Evolutionary conservation across 441 rosid genomes (phyloP), one percentile per base, ranked within the genome.

Genomic region (Mallotus japonicus): DNA sequence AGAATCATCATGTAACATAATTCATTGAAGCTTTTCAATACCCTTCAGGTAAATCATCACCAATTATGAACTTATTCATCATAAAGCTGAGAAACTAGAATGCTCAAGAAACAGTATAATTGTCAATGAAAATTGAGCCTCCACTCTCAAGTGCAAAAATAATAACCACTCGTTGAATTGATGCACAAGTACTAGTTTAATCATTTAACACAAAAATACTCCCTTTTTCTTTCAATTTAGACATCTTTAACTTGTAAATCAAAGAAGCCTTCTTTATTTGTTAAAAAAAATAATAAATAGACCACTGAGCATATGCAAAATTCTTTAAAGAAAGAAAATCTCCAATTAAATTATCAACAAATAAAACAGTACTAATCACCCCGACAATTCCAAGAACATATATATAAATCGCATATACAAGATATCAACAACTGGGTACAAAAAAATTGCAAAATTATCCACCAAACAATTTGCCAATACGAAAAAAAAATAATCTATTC

Each of bases 171-270:
- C 11, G 7, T 44, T 46, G 40, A 57, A 47, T 20, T 37, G 17
- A 51, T 28, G 22, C 1, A 16, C 4, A 75, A 44, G 15, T 63
- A 34, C 17, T 34, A 56, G 53, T 44, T 46, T 37, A 22, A 37
- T 71, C 19, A 71, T 58, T 37, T 57, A 37, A 24, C 28, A 42
- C 55, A n/a, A 62, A 56, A 34, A 28, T 28, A 57, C 22, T 8
- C 28, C 37, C 46, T 44, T 24, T 49, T 65, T 44, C 65, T 73
- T 56, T 53, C 2, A 54, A 20, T 4, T 17, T 51, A 62, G 32
- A 69, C 42, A 44, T 59, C 62, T 37, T 74, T 66, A 59, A 11
- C 51, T 46, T 47, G 50, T 17, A 62, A 53, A 59, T 24, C 51
- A 65, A 28, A 10, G 4, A 14, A 69, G 16, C 34, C 12, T 57